Evolutionary conservation across 768 basidiomycete genomes (phyloP).

Genomic region (Lanmaoa rubissima): DNA sequence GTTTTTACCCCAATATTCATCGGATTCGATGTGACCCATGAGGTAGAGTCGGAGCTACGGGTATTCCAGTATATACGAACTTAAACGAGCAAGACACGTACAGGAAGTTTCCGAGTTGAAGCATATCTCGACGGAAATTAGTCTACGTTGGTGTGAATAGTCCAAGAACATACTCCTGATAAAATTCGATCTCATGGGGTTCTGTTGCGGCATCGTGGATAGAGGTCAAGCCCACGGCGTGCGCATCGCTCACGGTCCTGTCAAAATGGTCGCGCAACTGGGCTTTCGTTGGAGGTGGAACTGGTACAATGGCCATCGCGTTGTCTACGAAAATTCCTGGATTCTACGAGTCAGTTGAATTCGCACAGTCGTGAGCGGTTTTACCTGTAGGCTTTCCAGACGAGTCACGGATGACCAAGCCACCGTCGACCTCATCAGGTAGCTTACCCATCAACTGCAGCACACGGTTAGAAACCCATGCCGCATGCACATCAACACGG

Average conservation of each 20-base stretch:
- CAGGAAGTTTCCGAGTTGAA: slow-evolving; percentile 64
- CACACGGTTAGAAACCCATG: slow-evolving; percentile 80
- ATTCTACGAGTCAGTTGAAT: neutral
- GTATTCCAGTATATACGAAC: neutral
- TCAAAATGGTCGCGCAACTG: slow-evolving; percentile 63
- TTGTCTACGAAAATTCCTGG: slow-evolving; percentile 82
- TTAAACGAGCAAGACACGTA: slow-evolving; percentile 32
- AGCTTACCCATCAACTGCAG: slow-evolving; percentile 61
- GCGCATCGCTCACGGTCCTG: slow-evolving; percentile 62
- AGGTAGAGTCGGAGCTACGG: slow-evolving; percentile 56
- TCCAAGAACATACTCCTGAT: slow-evolving; percentile 48
- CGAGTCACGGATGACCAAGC: slow-evolving; percentile 63
- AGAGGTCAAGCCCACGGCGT: slow-evolving; percentile 78
- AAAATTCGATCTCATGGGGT: slow-evolving; percentile 57
- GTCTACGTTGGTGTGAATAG: neutral
- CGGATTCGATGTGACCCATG: slow-evolving; percentile 53
- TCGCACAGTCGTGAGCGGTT: neutral
- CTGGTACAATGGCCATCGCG: slow-evolving; percentile 73
- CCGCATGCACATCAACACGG: slow-evolving; percentile 81
- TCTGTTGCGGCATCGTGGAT: slow-evolving; percentile 78
- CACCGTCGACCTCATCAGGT: slow-evolving; percentile 67
- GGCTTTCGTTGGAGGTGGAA: slow-evolving; percentile 57
- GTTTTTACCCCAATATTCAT: slow-evolving; percentile 64
- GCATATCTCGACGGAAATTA: slow-evolving; percentile 53
- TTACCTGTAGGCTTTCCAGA: slow-evolving; percentile 68